phyloP scores from a whole-genome alignment of 2,329 filamentous ascomycete species.

The Sodiomyces alkalinus region DNA sequence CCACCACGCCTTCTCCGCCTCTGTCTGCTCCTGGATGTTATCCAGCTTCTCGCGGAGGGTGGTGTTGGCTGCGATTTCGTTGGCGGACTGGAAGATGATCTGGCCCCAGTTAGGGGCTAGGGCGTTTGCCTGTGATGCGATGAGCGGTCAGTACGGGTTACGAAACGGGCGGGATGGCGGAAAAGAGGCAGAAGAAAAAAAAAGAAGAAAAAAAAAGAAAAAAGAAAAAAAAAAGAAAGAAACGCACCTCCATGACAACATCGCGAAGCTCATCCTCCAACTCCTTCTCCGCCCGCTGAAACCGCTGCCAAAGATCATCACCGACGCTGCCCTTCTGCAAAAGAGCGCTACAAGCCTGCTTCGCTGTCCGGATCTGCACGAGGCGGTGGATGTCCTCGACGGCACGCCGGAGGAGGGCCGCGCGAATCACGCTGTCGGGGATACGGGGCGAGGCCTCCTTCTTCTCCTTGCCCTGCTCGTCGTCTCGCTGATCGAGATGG shows the following conservation, averaged over 20 bases:
- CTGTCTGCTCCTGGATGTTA: conserved; percentile 56
- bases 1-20: conserved; percentile 82
- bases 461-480: conserved; percentile 45
- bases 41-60: conserved; percentile 59
- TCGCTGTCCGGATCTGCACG: conserved; percentile 74
- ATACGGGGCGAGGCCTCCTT: conserved; percentile 48
- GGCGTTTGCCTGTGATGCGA: conserved; percentile 59
- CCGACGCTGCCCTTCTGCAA: conserved; percentile 85
- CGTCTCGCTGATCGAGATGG: conserved; percentile 55
- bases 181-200: too few species aligned
- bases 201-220: too few species aligned
- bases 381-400: conserved; percentile 88
- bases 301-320: conserved; percentile 90
- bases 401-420: conserved; percentile 76
- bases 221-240: neutral
- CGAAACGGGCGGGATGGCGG: too few species aligned
- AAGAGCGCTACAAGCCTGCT: conserved; percentile 71
- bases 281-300: conserved; percentile 85
- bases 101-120: conserved; percentile 82
- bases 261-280: conserved; percentile 93
- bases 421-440: conserved; percentile 74
- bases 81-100: conserved; percentile 91
- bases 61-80: conserved; percentile 83
- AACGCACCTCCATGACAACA: conserved; percentile 72
- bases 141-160: conserved; percentile 3